Evolutionary conservation across 129 eudicot genomes (phyloP), one percentile per base, ranked within the genome.

Genomic region (Pseudognaphalium luteoalbum): DNA sequence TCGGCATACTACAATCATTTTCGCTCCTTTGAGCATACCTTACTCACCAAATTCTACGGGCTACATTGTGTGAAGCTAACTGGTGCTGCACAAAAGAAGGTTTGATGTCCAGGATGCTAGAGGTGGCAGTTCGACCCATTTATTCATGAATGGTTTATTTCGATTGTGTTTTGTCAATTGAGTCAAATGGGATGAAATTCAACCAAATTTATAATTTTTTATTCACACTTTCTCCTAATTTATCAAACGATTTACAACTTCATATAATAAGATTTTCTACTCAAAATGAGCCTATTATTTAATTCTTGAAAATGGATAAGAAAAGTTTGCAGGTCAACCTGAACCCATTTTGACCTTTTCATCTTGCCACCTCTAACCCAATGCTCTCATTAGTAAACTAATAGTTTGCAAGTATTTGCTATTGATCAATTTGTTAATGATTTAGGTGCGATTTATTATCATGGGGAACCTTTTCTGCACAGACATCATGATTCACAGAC

Each of bases 401-500:
- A 20, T 47, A 30, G 29, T 51, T 44, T 71, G 4, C 42, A 6
- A 54, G 47, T 54, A 30, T 73, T 66, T 54, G 15, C 12, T 68
- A 44, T 50, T 75, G 28, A 75, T 79, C 66, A 66, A 66, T 70
- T 71, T 68, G 15, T 74, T 29, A 10, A 64, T 29, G 15, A 74
- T 75, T 28, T 81, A 94, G 99, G 99, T 95, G 25, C 85, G 99
- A 4, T 95, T 95, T 78, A 89, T 95, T 75, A 95, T 95, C 79
- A 95, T 95, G 96, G 99, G 99, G 62, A 95, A 95, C 42, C 94
- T 95, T 42, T 89, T 95, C 76, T 89, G 96, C 77, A 60, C 99
- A 0, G 84, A 86, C 47, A 81, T 87, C 20, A 70, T 77, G 32
- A 91, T 95, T 32, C 97, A 95, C 39, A 91, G 88, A 81, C 84